Evolutionary conservation across 2,329 filamentous ascomycete species (phyloP).

Genomic region (Raffaelea albimanens): DNA sequence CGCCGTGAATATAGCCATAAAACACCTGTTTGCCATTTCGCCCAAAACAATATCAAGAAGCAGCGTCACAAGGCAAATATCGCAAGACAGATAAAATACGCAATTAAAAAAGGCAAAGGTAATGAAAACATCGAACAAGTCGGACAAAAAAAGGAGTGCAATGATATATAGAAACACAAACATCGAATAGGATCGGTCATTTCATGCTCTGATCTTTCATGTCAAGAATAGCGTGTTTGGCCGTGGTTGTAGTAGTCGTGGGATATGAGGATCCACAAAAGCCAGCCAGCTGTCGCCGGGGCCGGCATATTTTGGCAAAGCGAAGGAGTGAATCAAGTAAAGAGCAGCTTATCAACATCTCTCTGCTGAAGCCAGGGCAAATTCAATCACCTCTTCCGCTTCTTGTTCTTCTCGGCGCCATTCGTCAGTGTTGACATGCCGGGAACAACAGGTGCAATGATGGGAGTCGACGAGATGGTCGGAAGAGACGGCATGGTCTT

Average conservation of each 20-base stretch:
- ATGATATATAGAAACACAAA: constrained; percentile 1
- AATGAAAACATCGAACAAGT: constrained; percentile 3
- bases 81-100: neutral
- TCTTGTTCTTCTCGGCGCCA: constrained; percentile 46
- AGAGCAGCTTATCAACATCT: neutral
- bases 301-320: no score
- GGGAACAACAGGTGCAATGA: constrained; percentile 11
- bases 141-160: neutral
- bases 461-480: constrained; percentile 28
- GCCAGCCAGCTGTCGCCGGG: no score
- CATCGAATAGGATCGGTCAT: no score
- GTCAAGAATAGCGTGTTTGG: no score
- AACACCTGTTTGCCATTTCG: neutral
- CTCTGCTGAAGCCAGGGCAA: neutral
- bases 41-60: no score
- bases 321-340: neutral
- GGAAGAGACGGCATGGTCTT: constrained; percentile 23
- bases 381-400: constrained; percentile 44
- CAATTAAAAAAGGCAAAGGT: neutral
- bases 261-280: no score
- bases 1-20: neutral
- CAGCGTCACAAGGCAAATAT: neutral
- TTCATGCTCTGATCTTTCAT: no score
- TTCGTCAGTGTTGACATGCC: constrained; percentile 10
- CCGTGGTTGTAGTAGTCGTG: no score